Evolutionary conservation across 768 basidiomycete genomes (phyloP).

Genomic region (Lyophyllum shimeji): DNA sequence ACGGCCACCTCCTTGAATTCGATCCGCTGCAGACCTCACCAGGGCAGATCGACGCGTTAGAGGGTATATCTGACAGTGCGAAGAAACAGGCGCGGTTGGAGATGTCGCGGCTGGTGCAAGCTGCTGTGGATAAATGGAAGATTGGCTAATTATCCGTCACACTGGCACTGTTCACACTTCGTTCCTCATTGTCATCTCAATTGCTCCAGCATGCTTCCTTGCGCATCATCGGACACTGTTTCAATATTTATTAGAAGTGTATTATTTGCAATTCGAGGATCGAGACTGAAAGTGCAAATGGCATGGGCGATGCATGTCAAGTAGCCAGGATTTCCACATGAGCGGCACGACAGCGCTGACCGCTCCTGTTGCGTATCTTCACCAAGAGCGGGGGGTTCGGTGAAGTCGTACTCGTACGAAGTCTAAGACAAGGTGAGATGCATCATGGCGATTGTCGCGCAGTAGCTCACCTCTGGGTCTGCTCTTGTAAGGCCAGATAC

Average conservation of each 20-base stretch:
- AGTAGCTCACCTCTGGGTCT: conserved; percentile 35
- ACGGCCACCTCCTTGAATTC: conserved; percentile 83
- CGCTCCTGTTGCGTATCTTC: conserved; percentile 63
- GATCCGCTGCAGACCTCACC: conserved; percentile 79
- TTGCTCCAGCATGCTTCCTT: conserved; percentile 1
- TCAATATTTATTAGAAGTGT: not conserved
- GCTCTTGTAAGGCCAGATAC: conserved; percentile 52
- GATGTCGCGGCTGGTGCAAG: conserved; percentile 69
- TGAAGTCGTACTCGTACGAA: conserved; percentile 25
- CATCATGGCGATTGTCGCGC: not conserved
- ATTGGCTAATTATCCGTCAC: conserved; percentile 32
- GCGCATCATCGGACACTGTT: conserved; percentile 6
- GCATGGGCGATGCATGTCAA: conserved; percentile 1
- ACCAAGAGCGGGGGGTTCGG: conserved; percentile 42
- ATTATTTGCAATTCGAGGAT: not conserved
- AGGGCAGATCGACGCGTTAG: conserved; percentile 67
- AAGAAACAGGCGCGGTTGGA: conserved; percentile 82
- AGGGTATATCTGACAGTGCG: conserved; percentile 77
- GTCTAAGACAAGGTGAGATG: conserved; percentile 15
- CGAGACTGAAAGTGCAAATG: not conserved
- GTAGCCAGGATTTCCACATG: conserved; percentile 33
- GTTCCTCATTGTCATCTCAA: conserved; percentile 1
- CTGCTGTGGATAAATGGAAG: conserved; percentile 78
- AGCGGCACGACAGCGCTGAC: conserved; percentile 54
- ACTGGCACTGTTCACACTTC: not conserved